Conservation (phyloP, 2,329 filamentous ascomycete species). For the Penicillium decumbens region DNA sequence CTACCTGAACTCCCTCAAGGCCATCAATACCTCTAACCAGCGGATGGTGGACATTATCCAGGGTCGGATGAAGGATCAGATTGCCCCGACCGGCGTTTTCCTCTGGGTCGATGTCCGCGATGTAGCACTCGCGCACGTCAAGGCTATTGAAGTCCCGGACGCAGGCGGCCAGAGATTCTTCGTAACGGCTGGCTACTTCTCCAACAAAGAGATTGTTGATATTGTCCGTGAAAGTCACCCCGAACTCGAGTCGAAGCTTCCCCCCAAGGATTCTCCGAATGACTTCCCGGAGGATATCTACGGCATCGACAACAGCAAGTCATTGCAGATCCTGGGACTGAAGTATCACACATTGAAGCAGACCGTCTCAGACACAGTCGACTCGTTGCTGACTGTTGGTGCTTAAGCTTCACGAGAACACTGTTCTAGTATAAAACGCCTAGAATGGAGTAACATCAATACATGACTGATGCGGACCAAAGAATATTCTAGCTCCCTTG, state of each 20-base stretch:
- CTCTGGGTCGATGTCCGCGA: conserved; percentile 55
- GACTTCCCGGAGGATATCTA: conserved; percentile 31
- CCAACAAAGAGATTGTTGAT: conserved; percentile 42
- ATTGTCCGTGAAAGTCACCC: conserved; percentile 43
- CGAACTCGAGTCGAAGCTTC: conserved; percentile 40
- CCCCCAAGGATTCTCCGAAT: conserved; percentile 31
- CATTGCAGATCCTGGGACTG: conserved; percentile 40
- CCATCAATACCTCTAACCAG: conserved; percentile 69
- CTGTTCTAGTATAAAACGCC: background rate
- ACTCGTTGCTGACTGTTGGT: conserved; percentile 33
- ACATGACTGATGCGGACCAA: background rate
- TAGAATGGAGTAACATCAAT: background rate
- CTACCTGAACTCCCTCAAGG: conserved; percentile 58
- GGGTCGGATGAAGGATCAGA: conserved; percentile 56
- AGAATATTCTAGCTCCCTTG: background rate
- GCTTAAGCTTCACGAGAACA: conserved; percentile 16
- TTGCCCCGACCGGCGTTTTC: conserved; percentile 56
- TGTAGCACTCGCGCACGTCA: conserved; percentile 46
- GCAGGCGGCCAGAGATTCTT: conserved; percentile 47
- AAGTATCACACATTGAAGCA: conserved; percentile 40
- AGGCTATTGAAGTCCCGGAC: conserved; percentile 44
- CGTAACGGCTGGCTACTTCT: conserved; percentile 38
- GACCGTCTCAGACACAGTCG: conserved; percentile 37
- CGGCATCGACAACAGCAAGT: conserved; percentile 38
- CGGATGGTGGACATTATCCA: conserved; percentile 60